These are phyloP conservation scores for Magnusiomyces suaveolens DNA, from an alignment of 1,139 yeast genomes.

Conservation along the genomic window DNA sequence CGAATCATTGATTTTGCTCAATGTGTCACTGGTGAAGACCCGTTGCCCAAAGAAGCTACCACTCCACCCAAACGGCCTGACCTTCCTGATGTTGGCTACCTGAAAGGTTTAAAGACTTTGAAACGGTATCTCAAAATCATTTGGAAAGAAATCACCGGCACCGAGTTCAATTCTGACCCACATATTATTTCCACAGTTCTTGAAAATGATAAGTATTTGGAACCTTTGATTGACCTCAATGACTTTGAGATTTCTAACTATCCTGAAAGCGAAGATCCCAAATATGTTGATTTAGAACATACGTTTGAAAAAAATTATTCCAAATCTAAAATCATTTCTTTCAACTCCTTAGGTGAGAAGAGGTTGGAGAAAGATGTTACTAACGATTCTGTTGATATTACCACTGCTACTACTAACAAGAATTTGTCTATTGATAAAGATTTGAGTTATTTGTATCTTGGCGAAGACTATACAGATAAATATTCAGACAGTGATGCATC, in stretches of 20 bases:
- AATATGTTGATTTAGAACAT: background rate
- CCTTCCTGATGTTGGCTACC: slow-evolving; percentile 69
- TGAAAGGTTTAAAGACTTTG: slow-evolving; percentile 68
- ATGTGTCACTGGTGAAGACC: slow-evolving; percentile 65
- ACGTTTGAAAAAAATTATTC: background rate
- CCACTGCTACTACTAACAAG: background rate
- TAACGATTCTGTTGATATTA: too few species aligned
- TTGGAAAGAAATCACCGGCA: slow-evolving; percentile 23
- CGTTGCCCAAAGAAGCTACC: slow-evolving; percentile 33
- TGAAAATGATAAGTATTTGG: background rate
- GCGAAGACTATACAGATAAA: background rate
- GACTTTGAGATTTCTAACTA: background rate
- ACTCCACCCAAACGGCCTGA: slow-evolving; percentile 64
- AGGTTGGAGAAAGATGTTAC: background rate
- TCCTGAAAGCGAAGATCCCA: background rate
- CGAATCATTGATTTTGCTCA: slow-evolving; percentile 94
- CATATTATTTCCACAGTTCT: background rate
- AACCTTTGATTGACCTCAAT: background rate
- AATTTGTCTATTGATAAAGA: too few species aligned
- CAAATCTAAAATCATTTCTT: too few species aligned
- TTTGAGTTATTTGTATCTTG: background rate
- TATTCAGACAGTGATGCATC: background rate
- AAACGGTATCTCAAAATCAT: slow-evolving; percentile 43
- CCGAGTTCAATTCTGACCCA: slow-evolving; percentile 2
- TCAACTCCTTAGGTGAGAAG: background rate